Evolutionary conservation across 768 basidiomycete species (phyloP).

Genomic region (Lepiota venenata): DNA sequence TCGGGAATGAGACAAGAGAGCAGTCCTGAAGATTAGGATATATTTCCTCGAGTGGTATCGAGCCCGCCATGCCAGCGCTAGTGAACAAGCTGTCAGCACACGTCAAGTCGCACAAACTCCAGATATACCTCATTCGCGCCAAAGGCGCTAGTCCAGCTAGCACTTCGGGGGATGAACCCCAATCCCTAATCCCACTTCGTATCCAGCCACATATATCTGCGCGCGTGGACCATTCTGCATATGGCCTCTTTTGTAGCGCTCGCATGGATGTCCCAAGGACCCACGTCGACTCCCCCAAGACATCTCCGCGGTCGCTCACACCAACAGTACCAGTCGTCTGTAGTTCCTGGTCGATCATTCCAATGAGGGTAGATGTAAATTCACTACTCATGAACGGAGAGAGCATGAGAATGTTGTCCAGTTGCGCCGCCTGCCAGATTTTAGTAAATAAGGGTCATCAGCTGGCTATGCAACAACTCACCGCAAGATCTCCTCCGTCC

Average conservation of each 20-base stretch:
- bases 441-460: not conserved
- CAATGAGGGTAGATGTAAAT: conserved; percentile 37
- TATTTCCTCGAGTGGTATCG: conserved; percentile 40
- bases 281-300: conserved; percentile 37
- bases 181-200: conserved; percentile 38
- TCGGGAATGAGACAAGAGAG: conserved; percentile 73
- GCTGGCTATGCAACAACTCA: conserved; percentile 20
- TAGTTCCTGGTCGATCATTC: conserved; percentile 42
- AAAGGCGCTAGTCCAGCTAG: conserved; percentile 53
- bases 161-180: conserved; percentile 57
- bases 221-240: conserved; percentile 41
- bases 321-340: conserved; percentile 16
- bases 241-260: conserved; percentile 41
- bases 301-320: conserved; percentile 22
- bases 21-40: conserved; percentile 49
- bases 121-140: conserved; percentile 40
- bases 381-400: conserved; percentile 47
- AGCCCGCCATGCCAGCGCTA: conserved; percentile 23
- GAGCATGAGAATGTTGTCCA: conserved; percentile 54
- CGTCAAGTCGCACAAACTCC: not conserved
- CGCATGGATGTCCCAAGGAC: conserved; percentile 59
- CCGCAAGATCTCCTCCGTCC: conserved; percentile 36
- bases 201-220: conserved; percentile 52
- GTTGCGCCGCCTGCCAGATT: conserved; percentile 38
- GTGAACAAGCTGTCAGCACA: not conserved